Evolutionary conservation across 805 yeast genomes (phyloP).

Genomic region (Yamadazyma philogaea): DNA sequence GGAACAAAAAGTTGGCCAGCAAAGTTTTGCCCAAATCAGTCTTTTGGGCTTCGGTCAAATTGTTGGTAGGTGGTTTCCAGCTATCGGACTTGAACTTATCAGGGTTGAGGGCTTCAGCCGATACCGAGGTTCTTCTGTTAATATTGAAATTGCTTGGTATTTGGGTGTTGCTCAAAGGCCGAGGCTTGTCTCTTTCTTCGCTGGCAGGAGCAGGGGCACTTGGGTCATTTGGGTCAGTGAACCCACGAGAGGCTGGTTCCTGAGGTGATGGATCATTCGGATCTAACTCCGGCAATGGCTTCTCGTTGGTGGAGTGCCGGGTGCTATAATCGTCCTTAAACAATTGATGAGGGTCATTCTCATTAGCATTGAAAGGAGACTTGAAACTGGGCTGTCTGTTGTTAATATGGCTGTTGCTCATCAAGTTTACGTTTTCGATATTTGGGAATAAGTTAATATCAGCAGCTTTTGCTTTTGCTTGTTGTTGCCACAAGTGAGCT

Average conservation of each 20-base stretch:
- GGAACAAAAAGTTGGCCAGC: slow-evolving; percentile 78
- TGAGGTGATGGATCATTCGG: slow-evolving; percentile 23
- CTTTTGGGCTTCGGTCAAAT: slow-evolving; percentile 61
- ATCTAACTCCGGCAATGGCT: slow-evolving; percentile 22
- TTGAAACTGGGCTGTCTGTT: slow-evolving; percentile 49
- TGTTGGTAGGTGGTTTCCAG: slow-evolving; percentile 71
- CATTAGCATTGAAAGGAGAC: slow-evolving; percentile 50
- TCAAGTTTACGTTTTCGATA: slow-evolving; percentile 32
- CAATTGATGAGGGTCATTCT: slow-evolving; percentile 60
- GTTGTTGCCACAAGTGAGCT: slow-evolving; percentile 48
- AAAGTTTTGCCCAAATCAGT: slow-evolving; percentile 67
- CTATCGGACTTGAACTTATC: slow-evolving; percentile 60
- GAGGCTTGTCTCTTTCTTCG: slow-evolving; percentile 13
- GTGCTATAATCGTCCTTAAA: slow-evolving; percentile 28
- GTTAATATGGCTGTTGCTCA: slow-evolving; percentile 23
- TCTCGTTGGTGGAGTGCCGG: slow-evolving; percentile 8
- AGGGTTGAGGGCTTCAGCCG: slow-evolving; percentile 85
- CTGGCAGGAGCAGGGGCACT: slow-evolving; percentile 11
- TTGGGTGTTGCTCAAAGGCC: slow-evolving; percentile 15
- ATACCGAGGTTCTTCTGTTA: slow-evolving; percentile 82
- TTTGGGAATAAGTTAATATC: slow-evolving; percentile 48
- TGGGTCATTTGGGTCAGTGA: slow-evolving; percentile 26
- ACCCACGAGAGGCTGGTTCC: slow-evolving; percentile 13
- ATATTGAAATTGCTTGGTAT: slow-evolving; percentile 67
- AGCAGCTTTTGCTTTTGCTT: slow-evolving; percentile 45